phyloP scores from a whole-genome alignment of 1,284 basidiomycete species.

The Polyporus tsugae region DNA sequence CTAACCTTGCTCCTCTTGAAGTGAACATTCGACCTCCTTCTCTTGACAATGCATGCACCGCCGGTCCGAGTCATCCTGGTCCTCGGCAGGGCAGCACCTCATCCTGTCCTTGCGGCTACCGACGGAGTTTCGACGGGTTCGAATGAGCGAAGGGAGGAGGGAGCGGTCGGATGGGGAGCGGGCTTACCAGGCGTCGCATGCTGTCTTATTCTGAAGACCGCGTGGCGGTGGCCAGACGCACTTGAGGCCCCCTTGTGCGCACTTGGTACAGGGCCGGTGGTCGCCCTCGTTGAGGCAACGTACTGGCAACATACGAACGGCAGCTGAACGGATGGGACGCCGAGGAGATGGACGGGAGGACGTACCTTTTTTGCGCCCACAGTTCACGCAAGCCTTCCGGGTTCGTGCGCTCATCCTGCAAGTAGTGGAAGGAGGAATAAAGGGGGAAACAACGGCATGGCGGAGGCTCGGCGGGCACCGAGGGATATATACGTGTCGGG shows the following conservation, averaged over 20 bases:
- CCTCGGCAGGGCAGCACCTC: background rate
- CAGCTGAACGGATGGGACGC: background rate
- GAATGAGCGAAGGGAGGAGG: background rate
- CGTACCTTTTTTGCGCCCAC: conserved; percentile 3
- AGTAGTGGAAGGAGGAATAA: background rate
- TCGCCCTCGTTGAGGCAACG: background rate
- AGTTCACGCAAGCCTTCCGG: background rate
- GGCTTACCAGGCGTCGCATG: background rate
- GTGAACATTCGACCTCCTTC: background rate
- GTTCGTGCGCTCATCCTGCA: background rate
- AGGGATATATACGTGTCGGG: conserved; percentile 1
- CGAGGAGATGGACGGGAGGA: background rate
- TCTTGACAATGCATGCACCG: background rate
- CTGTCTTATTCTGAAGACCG: background rate
- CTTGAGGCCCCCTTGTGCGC: background rate
- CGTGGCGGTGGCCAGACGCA: background rate
- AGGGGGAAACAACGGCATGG: background rate
- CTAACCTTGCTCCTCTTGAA: background rate
- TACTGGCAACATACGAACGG: background rate
- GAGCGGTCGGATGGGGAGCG: background rate
- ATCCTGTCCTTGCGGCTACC: background rate
- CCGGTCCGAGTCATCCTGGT: background rate
- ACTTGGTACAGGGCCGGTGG: background rate
- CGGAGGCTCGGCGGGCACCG: background rate
- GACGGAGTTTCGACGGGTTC: background rate